Evolutionary conservation across 768 basidiomycete genomes (phyloP).

Genomic region (Mycena pura): DNA sequence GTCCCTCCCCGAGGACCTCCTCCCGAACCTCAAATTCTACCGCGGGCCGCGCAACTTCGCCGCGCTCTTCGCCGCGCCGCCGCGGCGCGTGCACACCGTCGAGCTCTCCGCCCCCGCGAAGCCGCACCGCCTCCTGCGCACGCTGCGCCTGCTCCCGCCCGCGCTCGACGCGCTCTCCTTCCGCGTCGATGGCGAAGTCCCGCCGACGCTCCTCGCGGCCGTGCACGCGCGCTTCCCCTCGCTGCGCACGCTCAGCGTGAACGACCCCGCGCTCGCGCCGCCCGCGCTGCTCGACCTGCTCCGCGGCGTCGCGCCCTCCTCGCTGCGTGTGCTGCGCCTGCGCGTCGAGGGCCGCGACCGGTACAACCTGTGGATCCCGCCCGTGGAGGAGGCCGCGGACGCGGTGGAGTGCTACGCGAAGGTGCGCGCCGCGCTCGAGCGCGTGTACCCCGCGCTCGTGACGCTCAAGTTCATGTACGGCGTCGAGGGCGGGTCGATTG

Average conservation of each 20-base stretch:
- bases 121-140: conserved; percentile 22
- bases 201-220: conserved; percentile 5
- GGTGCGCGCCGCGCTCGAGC: not conserved
- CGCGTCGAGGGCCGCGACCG: conserved; percentile 22
- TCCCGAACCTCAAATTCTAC: conserved; percentile 17
- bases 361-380: conserved; percentile 27
- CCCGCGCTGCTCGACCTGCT: not conserved
- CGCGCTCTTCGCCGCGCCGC: conserved; percentile 9
- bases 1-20: not conserved
- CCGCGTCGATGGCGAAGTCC: conserved; percentile 20
- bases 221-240: conserved; percentile 11
- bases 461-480: conserved; percentile 23
- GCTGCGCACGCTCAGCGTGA: conserved; percentile 23
- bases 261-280: conserved; percentile 16
- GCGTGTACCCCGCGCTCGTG: conserved; percentile 15
- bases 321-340: conserved; percentile 15
- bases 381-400: conserved; percentile 21
- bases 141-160: not conserved
- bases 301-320: not conserved
- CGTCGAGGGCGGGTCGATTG: conserved; percentile 13
- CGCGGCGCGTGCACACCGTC: conserved; percentile 8
- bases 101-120: conserved; percentile 16
- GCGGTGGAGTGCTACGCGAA: conserved; percentile 14
- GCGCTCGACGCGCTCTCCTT: conserved; percentile 23
- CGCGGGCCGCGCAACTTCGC: conserved; percentile 25